These are phyloP conservation scores for Haberlea rhodopensis DNA, from an alignment of 257 asterid genomes.

Conservation along the genomic window DNA sequence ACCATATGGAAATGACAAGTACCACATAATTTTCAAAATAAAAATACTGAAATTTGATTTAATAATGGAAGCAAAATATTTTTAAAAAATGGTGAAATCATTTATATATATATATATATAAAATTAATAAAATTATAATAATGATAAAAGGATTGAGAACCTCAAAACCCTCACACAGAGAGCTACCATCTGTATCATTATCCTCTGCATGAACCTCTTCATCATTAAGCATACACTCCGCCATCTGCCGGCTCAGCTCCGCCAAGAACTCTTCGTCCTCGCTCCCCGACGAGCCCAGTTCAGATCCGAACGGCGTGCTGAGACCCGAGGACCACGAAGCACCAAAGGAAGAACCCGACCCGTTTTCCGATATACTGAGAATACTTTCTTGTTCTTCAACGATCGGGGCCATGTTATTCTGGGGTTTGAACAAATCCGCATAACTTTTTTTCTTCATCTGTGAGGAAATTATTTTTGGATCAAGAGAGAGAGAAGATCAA, in stretches of 20 bases:
- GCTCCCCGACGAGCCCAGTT: conserved; percentile 57
- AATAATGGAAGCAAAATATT: too few species aligned
- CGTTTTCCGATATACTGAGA: too few species aligned
- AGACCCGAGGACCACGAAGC: conserved; percentile 60
- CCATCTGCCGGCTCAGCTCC: conserved; percentile 83
- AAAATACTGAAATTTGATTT: too few species aligned
- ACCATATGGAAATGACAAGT: too few species aligned
- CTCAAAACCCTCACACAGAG: conserved; percentile 21
- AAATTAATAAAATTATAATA: too few species aligned
- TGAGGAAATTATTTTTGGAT: too few species aligned
- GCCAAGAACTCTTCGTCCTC: conserved; percentile 60
- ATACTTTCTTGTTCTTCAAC: background rate
- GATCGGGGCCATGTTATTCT: background rate
- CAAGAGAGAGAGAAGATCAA: too few species aligned
- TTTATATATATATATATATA: too few species aligned
- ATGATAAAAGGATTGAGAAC: too few species aligned
- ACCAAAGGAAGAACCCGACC: conserved; percentile 21
- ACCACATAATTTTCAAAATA: too few species aligned
- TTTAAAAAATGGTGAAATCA: too few species aligned
- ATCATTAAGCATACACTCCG: conserved; percentile 72
- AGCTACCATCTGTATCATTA: background rate
- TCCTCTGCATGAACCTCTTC: conserved; percentile 36
- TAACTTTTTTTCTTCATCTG: background rate
- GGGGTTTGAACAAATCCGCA: background rate
- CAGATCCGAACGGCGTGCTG: conserved; percentile 66